These are phyloP conservation scores for Magnusiomyces sp. DNA, from an alignment of 1,139 yeast genomes.

Conservation along the genomic window DNA sequence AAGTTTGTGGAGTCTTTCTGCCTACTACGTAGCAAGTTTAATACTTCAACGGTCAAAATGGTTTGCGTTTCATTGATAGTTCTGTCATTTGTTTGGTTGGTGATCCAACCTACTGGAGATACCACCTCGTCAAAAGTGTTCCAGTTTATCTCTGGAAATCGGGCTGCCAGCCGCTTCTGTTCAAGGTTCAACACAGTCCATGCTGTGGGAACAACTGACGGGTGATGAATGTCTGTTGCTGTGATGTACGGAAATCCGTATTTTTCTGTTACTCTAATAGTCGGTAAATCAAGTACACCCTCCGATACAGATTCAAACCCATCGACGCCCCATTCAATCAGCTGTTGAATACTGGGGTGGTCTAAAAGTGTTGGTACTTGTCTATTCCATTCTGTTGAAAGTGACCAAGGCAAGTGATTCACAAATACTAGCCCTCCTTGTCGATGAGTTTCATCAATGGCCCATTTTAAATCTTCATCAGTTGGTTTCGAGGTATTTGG, in stretches of 20 bases:
- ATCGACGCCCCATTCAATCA: slow-evolving; percentile 22
- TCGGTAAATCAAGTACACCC: slow-evolving; percentile 20
- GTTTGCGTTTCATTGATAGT: not conserved
- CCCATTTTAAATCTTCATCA: slow-evolving; percentile 19
- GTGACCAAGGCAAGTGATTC: slow-evolving; percentile 24
- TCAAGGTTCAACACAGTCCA: slow-evolving; percentile 20
- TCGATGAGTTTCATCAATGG: slow-evolving; percentile 17
- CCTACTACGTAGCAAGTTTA: slow-evolving; percentile 1
- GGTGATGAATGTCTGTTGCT: slow-evolving; percentile 21
- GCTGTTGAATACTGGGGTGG: slow-evolving; percentile 21
- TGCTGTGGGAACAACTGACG: slow-evolving; percentile 18
- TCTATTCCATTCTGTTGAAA: slow-evolving; percentile 17
- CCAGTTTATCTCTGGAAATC: too few relatives aligned
- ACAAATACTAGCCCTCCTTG: slow-evolving; percentile 23
- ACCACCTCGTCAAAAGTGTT: not conserved
- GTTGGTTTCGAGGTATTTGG: slow-evolving; percentile 20
- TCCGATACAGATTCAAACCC: slow-evolving; percentile 22
- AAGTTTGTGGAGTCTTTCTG: slow-evolving; percentile 12
- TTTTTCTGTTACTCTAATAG: slow-evolving; percentile 17
- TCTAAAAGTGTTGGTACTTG: slow-evolving; percentile 17
- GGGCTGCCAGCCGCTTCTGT: too few relatives aligned
- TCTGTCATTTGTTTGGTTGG: not conserved
- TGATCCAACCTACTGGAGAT: not conserved
- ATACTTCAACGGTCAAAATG: not conserved
- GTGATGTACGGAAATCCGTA: slow-evolving; percentile 19